phyloP scores from a whole-genome alignment of 139 green algal genomes.

The Ettlia oleoabundans region DNA sequence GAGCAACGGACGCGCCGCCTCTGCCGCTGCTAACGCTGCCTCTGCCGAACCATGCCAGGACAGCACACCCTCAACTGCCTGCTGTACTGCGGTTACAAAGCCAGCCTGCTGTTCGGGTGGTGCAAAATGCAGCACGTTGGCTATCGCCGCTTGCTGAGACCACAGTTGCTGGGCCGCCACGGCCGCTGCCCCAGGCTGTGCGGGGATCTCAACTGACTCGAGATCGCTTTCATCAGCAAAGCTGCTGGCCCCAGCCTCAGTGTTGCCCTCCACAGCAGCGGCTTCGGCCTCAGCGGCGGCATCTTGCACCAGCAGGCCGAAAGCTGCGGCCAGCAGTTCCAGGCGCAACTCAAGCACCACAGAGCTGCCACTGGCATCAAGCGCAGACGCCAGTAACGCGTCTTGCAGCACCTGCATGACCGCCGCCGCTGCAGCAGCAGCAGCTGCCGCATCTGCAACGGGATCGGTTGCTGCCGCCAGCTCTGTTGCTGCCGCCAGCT shows the following conservation, averaged over 20 bases:
- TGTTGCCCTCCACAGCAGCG: neutral
- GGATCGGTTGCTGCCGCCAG: too few species aligned
- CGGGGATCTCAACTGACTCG: slow-evolving; percentile 1
- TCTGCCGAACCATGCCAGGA: neutral
- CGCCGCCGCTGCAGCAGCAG: neutral
- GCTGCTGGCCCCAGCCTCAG: neutral
- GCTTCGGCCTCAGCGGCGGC: neutral
- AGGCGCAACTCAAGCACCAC: neutral
- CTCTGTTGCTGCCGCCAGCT: neutral
- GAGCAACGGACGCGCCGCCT: neutral
- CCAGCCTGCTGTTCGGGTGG: neutral
- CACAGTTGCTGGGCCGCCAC: too few species aligned
- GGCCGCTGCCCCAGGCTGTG: neutral
- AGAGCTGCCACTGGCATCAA: neutral
- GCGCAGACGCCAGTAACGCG: neutral
- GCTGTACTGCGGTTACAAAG: neutral
- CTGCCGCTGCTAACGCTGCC: slow-evolving; percentile 9
- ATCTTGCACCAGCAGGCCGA: slow-evolving; percentile 14
- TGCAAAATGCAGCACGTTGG: slow-evolving; percentile 12
- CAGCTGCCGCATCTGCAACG: neutral
- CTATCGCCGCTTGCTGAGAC: neutral
- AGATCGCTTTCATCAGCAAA: slow-evolving; percentile 11
- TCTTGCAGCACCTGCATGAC: slow-evolving; percentile 3
- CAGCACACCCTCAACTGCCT: neutral
- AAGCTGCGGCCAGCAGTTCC: neutral